Conservation (phyloP, 768 basidiomycete genomes). For the Phlebiopsis flavidoalba region DNA sequence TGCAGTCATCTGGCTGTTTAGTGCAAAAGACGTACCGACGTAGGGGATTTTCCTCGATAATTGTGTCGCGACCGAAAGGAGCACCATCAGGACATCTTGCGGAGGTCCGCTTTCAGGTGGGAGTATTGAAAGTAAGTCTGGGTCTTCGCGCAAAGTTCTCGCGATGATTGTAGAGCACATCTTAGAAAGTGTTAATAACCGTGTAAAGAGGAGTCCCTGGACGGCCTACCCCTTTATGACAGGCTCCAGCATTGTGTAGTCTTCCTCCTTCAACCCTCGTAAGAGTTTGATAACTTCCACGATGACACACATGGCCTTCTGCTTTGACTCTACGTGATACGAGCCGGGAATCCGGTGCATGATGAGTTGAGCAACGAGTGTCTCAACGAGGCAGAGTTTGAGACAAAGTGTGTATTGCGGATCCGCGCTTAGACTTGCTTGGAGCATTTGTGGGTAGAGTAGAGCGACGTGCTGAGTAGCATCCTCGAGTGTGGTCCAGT, state of each 20-base stretch:
- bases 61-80: not conserved
- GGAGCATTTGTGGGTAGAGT: slow-evolving; percentile 17
- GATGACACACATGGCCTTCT: slow-evolving; percentile 16
- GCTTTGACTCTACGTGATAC: slow-evolving; percentile 18
- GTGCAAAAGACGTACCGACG: not conserved
- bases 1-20: not conserved
- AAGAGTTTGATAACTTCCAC: slow-evolving; percentile 21
- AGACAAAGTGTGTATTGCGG: slow-evolving; percentile 14
- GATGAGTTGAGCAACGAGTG: slow-evolving; percentile 19
- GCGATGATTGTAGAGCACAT: slow-evolving; percentile 19
- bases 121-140: not conserved
- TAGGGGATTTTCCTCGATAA: not conserved
- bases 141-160: slow-evolving; percentile 15
- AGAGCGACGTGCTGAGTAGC: slow-evolving; percentile 14
- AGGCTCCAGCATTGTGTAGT: slow-evolving; percentile 20
- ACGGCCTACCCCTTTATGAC: slow-evolving; percentile 17
- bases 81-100: not conserved
- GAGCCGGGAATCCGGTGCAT: slow-evolving; percentile 17
- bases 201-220: not conserved
- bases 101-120: not conserved
- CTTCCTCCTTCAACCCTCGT: slow-evolving; percentile 18
- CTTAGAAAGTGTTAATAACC: slow-evolving; percentile 2
- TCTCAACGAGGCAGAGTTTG: slow-evolving; percentile 19
- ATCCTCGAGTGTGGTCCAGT: slow-evolving; percentile 21
- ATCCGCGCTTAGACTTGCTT: slow-evolving; percentile 15